Evolutionary conservation across 768 basidiomycete genomes (phyloP).

Genomic region (Crepidotus variabilis): DNA sequence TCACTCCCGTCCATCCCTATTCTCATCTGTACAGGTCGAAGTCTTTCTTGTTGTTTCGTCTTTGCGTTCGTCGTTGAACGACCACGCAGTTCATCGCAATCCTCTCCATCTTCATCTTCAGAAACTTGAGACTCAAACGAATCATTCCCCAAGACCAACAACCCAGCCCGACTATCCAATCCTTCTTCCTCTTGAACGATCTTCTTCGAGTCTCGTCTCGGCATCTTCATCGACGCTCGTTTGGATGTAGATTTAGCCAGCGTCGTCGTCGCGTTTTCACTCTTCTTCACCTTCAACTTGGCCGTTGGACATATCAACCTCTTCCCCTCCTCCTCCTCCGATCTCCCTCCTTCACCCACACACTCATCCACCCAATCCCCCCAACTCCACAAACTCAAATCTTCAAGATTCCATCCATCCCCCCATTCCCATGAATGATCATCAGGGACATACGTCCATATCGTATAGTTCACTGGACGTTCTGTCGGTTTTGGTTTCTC

Average conservation of each 20-base stretch:
- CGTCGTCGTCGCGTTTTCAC: too few relatives aligned
- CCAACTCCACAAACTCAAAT: slow-evolving; percentile 81
- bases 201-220: neutral
- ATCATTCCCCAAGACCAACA: slow-evolving; percentile 28
- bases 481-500: slow-evolving; percentile 20
- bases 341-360: slow-evolving; percentile 8
- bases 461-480: slow-evolving; percentile 71
- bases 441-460: slow-evolving; percentile 89
- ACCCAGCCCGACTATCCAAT: slow-evolving; percentile 32
- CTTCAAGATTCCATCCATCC: slow-evolving; percentile 96
- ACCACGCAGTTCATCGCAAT: too few relatives aligned
- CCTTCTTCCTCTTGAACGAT: slow-evolving; percentile 10
- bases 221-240: too few relatives aligned
- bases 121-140: neutral
- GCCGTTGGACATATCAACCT: slow-evolving; percentile 7
- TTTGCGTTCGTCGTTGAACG: too few relatives aligned
- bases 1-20: slow-evolving; percentile 1
- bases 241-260: too few relatives aligned
- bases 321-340: neutral
- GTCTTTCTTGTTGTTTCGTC: too few relatives aligned
- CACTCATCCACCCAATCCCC: slow-evolving; percentile 51
- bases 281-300: neutral
- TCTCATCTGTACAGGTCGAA: neutral
- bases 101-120: neutral
- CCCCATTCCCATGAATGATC: slow-evolving; percentile 81